These are phyloP conservation scores for Elaeagnus macrophylla DNA, from an alignment of 306 rosid species.

Conservation along the genomic window DNA sequence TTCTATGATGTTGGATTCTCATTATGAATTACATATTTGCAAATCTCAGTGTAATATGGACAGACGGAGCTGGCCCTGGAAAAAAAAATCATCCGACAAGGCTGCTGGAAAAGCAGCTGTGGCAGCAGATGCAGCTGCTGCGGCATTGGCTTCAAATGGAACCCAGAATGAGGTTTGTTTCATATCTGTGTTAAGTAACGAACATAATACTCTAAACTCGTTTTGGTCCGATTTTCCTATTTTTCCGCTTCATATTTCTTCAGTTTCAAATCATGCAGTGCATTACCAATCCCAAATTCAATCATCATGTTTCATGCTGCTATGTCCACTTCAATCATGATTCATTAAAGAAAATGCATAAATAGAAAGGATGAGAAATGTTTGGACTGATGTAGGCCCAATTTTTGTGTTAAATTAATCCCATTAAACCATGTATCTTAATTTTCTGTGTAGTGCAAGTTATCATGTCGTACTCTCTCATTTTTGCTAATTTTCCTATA, in stretches of 20 bases:
- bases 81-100: constrained; percentile 90
- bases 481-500: background rate
- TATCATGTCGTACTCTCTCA: background rate
- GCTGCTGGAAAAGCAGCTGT: constrained; percentile 55
- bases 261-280: too few species aligned
- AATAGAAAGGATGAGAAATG: too few species aligned
- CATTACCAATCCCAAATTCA: too few species aligned
- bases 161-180: constrained; percentile 46
- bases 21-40: constrained; percentile 2
- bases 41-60: constrained; percentile 53
- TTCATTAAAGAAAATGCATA: too few species aligned
- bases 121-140: constrained; percentile 37
- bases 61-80: constrained; percentile 97
- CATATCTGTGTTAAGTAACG: background rate
- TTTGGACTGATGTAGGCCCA: background rate
- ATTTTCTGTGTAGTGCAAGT: background rate
- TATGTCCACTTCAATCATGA: too few species aligned
- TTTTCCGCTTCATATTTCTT: background rate
- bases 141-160: constrained; percentile 28
- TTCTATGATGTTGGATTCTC: constrained; percentile 9
- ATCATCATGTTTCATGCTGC: too few species aligned
- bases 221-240: background rate
- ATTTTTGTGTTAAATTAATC: background rate
- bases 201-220: background rate
- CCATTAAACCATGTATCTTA: background rate